Evolutionary conservation across 495 filamentous ascomycete genomes (phyloP), one percentile per base, ranked within the genome.

Genomic region (Echria macrotheca): DNA sequence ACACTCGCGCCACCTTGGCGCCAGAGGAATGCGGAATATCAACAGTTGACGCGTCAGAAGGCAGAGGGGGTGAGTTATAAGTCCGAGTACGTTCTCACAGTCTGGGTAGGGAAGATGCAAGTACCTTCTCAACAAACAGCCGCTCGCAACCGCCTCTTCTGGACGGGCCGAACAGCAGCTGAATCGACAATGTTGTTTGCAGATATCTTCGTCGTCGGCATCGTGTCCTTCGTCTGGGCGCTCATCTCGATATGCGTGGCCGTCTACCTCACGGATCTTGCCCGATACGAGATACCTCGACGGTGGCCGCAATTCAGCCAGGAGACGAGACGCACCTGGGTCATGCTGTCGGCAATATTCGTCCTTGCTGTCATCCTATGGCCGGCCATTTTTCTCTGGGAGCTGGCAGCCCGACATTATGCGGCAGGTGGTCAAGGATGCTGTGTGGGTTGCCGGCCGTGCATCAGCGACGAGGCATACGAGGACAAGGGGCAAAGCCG

Each of bases 161-260:
- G n/a, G n/a, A n/a, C n/a, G n/a, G n/a, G n/a, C n/a, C n/a, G n/a
- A n/a, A n/a, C n/a, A n/a, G n/a, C n/a, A n/a, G n/a, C n/a, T n/a
- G n/a, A n/a, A n/a, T n/a, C n/a, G n/a, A n/a, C n/a, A n/a, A n/a
- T 37, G 35, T 14, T 12, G 4, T 42, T 42, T 23, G 39, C 39
- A 14, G 39, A 42, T n/a, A n/a, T 42, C 23, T 42, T 42, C 21
- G 48, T 36, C 39, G 25, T 43, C 18, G 26, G 26, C 21, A 44
- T 50, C 15, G 23, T 29, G 17, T 6, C 35, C 21, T 14, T 37
- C 14, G 35, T 17, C 5, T 52, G 50, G 50, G 17, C 22, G 9
- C 15, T 52, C 32, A 29, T 31, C n/a, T 52, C 50, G 10, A n/a
- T 52, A 19, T 45, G 50, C 50, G 35, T 47, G 22, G 50, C 43